phyloP scores from a whole-genome alignment of 1,139 yeast genomes.

The Candida tropicalis region DNA sequence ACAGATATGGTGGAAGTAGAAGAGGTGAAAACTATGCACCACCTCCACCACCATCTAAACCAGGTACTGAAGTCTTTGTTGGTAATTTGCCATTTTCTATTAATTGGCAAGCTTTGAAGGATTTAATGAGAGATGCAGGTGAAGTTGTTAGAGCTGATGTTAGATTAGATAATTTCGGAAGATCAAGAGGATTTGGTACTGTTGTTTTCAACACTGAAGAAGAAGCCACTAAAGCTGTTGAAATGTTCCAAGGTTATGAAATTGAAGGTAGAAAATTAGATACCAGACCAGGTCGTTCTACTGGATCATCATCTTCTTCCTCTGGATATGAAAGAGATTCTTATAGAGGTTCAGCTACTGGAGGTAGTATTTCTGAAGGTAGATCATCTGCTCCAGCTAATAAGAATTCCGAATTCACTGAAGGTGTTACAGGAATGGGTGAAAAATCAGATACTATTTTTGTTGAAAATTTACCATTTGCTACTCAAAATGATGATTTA shows the following conservation, averaged over 20 bases:
- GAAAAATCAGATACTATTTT: slow-evolving; percentile 63
- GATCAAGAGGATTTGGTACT: slow-evolving; percentile 86
- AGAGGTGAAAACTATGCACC: slow-evolving; percentile 15
- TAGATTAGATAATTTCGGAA: slow-evolving; percentile 66
- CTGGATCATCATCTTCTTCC: slow-evolving; percentile 4
- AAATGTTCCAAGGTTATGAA: slow-evolving; percentile 63
- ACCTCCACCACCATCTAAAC: slow-evolving; percentile 26
- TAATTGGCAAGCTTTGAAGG: slow-evolving; percentile 86
- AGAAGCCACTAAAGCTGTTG: slow-evolving; percentile 65
- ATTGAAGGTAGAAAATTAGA: slow-evolving; percentile 71
- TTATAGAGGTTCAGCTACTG: slow-evolving; percentile 6
- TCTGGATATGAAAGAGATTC: slow-evolving; percentile 7
- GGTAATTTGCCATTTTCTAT: slow-evolving; percentile 81
- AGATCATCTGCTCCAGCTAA: slow-evolving; percentile 5
- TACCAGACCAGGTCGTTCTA: slow-evolving; percentile 59
- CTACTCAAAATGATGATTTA: slow-evolving; percentile 83
- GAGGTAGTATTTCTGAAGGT: slow-evolving; percentile 1
- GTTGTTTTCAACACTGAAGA: slow-evolving; percentile 62
- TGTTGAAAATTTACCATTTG: slow-evolving; percentile 83
- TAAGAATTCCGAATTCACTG: slow-evolving; percentile 59
- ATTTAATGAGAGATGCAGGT: slow-evolving; percentile 78
- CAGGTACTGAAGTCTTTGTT: slow-evolving; percentile 73
- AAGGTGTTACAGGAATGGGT: slow-evolving; percentile 67
- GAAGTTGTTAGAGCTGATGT: slow-evolving; percentile 81
- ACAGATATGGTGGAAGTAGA: slow-evolving; percentile 13